A percentile compares a stretch with the other conserved stretches of the same genome.
These are phyloP conservation scores for Colletotrichum sansevieriae DNA, from an alignment of 2,329 filamentous ascomycete genomes.

Conservation along the genomic window DNA sequence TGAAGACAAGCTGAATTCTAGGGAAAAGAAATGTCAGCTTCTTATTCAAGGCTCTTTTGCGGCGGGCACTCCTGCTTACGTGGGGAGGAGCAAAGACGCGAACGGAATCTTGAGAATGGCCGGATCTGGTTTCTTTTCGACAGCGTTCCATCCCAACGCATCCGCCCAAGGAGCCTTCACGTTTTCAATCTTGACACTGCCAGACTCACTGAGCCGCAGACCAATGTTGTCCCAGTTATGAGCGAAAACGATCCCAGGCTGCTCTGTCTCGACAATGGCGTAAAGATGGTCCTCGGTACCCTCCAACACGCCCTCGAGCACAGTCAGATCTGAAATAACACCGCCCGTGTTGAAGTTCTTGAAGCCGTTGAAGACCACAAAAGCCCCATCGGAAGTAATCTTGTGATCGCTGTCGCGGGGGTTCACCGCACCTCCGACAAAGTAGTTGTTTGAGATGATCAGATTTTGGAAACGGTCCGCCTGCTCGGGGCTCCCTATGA, in stretches of 20 bases:
- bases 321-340: slow-evolving; percentile 74
- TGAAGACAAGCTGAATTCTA: slow-evolving; percentile 74
- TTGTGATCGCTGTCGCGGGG: slow-evolving; percentile 72
- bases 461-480: slow-evolving; percentile 67
- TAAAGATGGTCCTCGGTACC: slow-evolving; percentile 73
- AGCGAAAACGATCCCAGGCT: slow-evolving; percentile 68
- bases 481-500: slow-evolving; percentile 72
- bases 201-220: slow-evolving; percentile 73
- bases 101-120: slow-evolving; percentile 66
- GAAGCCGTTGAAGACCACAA: slow-evolving; percentile 70
- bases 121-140: slow-evolving; percentile 63
- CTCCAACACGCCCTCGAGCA: slow-evolving; percentile 73
- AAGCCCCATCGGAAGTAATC: slow-evolving; percentile 66
- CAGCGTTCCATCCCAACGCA: slow-evolving; percentile 70
- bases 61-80: slow-evolving; percentile 50
- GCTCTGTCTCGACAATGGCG: slow-evolving; percentile 68
- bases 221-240: slow-evolving; percentile 77
- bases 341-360: slow-evolving; percentile 79
- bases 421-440: slow-evolving; percentile 75
- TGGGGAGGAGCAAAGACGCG: slow-evolving; percentile 69
- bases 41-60: not conserved
- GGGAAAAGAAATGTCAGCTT: not conserved
- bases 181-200: slow-evolving; percentile 70
- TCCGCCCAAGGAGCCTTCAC: slow-evolving; percentile 70
- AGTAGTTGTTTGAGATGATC: slow-evolving; percentile 74